These are phyloP conservation scores for Tetradesmus lagerheimii DNA, from an alignment of 139 green algal genomes.

Conservation along the genomic window DNA sequence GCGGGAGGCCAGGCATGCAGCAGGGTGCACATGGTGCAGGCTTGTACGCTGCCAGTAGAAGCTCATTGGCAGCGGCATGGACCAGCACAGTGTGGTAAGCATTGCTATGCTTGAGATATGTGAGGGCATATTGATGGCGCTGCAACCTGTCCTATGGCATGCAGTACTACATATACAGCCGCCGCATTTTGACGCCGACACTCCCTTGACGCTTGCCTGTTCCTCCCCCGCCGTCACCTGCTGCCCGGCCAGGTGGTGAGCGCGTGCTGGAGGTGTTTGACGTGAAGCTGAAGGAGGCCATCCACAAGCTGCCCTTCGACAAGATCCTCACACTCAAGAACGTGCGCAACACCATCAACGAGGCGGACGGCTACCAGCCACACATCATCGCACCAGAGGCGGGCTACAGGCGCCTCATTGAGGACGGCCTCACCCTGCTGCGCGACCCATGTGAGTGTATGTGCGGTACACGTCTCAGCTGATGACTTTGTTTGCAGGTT, in stretches of 20 bases:
- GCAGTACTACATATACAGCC: neutral
- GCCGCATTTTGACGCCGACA: no score
- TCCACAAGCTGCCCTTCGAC: slow-evolving; percentile 90
- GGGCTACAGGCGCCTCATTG: slow-evolving; percentile 94
- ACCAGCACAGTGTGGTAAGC: neutral
- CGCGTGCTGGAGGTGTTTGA: slow-evolving; percentile 94
- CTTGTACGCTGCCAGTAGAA: neutral
- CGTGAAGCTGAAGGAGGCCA: slow-evolving; percentile 89
- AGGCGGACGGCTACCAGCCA: slow-evolving; percentile 97
- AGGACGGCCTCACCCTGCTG: slow-evolving; percentile 76
- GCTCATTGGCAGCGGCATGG: neutral
- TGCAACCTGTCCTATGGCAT: neutral
- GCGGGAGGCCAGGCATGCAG: neutral
- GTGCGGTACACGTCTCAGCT: neutral
- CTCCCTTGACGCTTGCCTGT: neutral
- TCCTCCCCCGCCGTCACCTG: neutral
- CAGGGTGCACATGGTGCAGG: no score
- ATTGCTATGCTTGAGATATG: neutral
- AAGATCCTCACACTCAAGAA: slow-evolving; percentile 91
- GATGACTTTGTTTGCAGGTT: neutral
- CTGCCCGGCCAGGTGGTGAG: slow-evolving; percentile 84
- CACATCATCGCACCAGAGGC: slow-evolving; percentile 98
- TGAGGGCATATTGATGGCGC: no score
- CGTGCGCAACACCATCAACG: slow-evolving; percentile 88
- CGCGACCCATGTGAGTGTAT: slow-evolving; percentile 58